Evolutionary conservation across 495 filamentous ascomycete genomes (phyloP), one percentile per base, ranked within the genome.

Genomic region (Xylaria bambusicola): DNA sequence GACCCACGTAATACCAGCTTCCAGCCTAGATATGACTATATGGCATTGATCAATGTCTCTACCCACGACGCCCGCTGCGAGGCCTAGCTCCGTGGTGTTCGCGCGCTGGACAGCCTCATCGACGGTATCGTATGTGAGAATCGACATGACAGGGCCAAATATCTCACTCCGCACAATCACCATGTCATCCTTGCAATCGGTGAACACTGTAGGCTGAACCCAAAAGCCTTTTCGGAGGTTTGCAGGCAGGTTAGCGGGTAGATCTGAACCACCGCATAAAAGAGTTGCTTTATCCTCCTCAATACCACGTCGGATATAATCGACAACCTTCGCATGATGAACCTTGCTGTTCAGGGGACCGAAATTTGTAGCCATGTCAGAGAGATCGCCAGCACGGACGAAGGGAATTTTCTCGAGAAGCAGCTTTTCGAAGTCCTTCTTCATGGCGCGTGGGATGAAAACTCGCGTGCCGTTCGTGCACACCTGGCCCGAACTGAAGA

Each of bases 381-480:
- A 85, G 45, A 88, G 72, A 49, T 88, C 83, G 17, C 90, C 88
- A 0, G 86, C 69, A 35, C 89, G 83, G 36, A 92, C 78, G 58
- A 81, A 80, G 53, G 82, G 62, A 71, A 91, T 87, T 66, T 90
- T 91, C 61, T 85, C 80, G 24, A 92, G 65, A 1, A 93, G 71
- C 1, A 69, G 68, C 61, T 77, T 74, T 68, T 90, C 87, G 56
- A 93, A 93, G 2, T 72, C 72, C 9, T 66, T 44, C 70, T 90
- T 87, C 76, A 89, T 80, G 56, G 63, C 62, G 10, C 75, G 63
- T 8, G 84, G 89, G 2, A 93, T 79, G 66, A 92, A 92, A 0
- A 93, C 89, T 6, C 90, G 78, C 0, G 90, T 93, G 29, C 90
- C 89, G 63, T 92, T 92, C 17, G 89, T 93, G 76, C 90, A 93